Evolutionary conservation across 2,329 filamentous ascomycete species (phyloP), one percentile per base, ranked within the genome.

Genomic region (Chaetomium sp.): DNA sequence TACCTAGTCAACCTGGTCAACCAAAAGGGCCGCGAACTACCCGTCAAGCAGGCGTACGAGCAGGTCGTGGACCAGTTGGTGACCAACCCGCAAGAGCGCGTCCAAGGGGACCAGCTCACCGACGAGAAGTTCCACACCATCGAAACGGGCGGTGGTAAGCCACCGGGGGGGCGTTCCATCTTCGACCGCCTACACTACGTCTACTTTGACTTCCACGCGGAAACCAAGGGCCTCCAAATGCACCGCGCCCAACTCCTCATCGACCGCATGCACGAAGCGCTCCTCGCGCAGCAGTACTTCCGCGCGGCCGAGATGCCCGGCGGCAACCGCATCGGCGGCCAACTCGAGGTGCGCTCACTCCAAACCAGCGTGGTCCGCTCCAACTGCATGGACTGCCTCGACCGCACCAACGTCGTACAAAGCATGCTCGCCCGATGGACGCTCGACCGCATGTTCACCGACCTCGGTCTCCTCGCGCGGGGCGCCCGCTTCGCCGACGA

Each of bases 321-420:
- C 19, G 19, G 19, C 44, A 81, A 83, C 63, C 60, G 60, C 50
- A 70, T 77, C 49, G 79, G 85, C 56, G 88, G 87, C 35, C 83
- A 82, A 14, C 79, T 96, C 10, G 92, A 97, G 65, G 82, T 90
- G 37, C 85, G 91, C 61, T 86, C 82, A 59, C 79, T 83, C 61
- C 94, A 99, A 76, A 89, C 85, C 1, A 91, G 89, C 59, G 91
- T 97, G 12, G 91, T 99, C 61, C 86, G 94, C 53, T 96, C 94
- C 41, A 99, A 99, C 71, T 99, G 94, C 75, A 99, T 99, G 94
- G 94, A 99, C 72, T 99, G 95, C 63, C 81, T 99, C 11, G 94
- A 99, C 72, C 88, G 94, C 52, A 99, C 94, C 52, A 99, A 99
- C 66, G 91, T 99, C 6, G 90, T 99, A 3, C 94, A 99, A 73